Evolutionary conservation across 768 basidiomycete genomes (phyloP).

Genomic region (Lactarius trivialis): DNA sequence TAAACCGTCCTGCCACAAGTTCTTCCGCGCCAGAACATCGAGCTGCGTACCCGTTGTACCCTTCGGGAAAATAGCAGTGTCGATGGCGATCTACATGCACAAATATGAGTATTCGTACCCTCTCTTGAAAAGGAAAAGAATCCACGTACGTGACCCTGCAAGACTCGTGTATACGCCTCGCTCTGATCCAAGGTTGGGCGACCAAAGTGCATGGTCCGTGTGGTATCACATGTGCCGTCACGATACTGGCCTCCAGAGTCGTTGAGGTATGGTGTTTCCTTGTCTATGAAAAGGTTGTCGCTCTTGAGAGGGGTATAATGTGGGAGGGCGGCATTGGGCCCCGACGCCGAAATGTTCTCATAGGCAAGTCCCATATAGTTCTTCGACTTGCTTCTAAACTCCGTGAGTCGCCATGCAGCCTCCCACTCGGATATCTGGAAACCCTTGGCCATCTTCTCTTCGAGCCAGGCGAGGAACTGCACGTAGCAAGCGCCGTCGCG

Average conservation of each 20-base stretch:
- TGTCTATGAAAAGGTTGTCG: conserved; percentile 66
- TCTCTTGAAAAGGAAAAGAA: conserved; percentile 21
- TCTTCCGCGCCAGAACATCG: conserved; percentile 84
- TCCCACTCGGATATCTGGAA: conserved; percentile 90
- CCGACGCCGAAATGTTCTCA: conserved; percentile 83
- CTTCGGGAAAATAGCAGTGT: conserved; percentile 83
- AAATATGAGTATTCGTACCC: conserved; percentile 20
- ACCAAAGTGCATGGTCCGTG: conserved; percentile 80
- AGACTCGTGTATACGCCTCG: conserved; percentile 88
- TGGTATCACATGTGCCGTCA: conserved; percentile 87
- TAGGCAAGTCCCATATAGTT: conserved; percentile 83
- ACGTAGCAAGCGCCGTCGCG: conserved; percentile 85
- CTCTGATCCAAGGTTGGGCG: conserved; percentile 79
- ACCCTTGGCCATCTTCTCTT: conserved; percentile 66
- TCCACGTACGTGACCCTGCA: conserved; percentile 87
- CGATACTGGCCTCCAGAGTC: conserved; percentile 89
- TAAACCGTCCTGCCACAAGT: conserved; percentile 80
- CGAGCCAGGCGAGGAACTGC: conserved; percentile 87
- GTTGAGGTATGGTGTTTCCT: conserved; percentile 81
- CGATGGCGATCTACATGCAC: conserved; percentile 72
- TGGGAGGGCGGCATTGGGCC: conserved; percentile 88
- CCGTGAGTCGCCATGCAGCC: conserved; percentile 76
- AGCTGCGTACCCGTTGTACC: conserved; percentile 79
- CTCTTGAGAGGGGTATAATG: conserved; percentile 79
- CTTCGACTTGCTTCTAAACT: conserved; percentile 64